Percentiles rank a stretch among this genome's conserved stretches.
These are phyloP conservation scores for Lobosporangium transversale DNA, from an alignment of 192 early-diverging fungal species.

Conservation along the genomic window DNA sequence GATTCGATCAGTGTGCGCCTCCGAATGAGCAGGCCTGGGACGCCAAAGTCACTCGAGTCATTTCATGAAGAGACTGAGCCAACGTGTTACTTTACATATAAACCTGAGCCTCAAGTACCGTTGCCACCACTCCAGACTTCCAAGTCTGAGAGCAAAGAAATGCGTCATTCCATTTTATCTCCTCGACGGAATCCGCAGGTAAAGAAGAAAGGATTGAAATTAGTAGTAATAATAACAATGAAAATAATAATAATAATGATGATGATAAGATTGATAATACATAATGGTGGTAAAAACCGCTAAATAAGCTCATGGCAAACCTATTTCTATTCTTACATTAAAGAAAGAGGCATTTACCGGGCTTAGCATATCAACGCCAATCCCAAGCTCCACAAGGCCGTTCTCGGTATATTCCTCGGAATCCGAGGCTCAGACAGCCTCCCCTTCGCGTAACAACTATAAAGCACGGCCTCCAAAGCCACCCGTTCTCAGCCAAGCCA, in stretches of 20 bases:
- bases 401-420: conserved; percentile 18
- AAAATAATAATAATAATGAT: background rate
- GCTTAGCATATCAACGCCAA: conserved; percentile 24
- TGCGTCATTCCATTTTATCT: conserved; percentile 17
- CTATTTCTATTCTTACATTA: background rate
- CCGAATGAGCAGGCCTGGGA: background rate
- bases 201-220: conserved; percentile 1
- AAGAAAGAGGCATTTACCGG: conserved; percentile 10
- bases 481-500: background rate
- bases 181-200: conserved; percentile 17
- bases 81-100: background rate
- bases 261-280: background rate
- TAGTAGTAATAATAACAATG: no score
- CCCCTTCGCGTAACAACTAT: conserved; percentile 33
- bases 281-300: background rate
- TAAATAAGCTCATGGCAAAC: background rate
- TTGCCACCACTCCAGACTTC: background rate
- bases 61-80: background rate
- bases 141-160: conserved; percentile 14
- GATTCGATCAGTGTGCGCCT: conserved; percentile 3
- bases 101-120: background rate
- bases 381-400: conserved; percentile 14
- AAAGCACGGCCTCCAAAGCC: conserved; percentile 29
- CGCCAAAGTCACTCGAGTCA: conserved; percentile 8
- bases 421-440: conserved; percentile 10